A percentile compares a stretch with the other conserved stretches of the same genome.
Conservation (phyloP, 805 yeast genomes). For the Kluyveromyces aestuarii region DNA sequence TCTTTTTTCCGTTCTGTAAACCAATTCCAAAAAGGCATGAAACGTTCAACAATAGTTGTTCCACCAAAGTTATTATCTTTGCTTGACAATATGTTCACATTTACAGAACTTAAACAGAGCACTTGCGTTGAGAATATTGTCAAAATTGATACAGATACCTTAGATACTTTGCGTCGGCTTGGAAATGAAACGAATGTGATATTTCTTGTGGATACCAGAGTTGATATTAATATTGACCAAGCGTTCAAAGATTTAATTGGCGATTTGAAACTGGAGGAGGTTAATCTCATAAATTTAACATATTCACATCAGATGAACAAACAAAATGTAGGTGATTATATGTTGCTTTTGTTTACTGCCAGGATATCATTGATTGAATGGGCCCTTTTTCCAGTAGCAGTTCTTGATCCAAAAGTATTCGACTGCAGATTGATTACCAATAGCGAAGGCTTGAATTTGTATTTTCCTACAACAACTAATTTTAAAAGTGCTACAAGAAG, state of each 20-base stretch:
- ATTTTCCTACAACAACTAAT: constrained; percentile 13
- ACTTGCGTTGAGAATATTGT: constrained; percentile 23
- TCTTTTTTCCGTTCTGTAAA: constrained; percentile 8
- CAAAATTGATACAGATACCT: constrained; percentile 14
- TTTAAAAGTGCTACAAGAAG: constrained; percentile 18
- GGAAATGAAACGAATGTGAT: constrained; percentile 10
- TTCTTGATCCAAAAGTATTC: constrained; percentile 20
- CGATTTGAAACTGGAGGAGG: background rate
- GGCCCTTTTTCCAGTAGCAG: constrained; percentile 20
- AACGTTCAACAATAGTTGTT: constrained; percentile 13
- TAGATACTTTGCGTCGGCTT: constrained; percentile 10
- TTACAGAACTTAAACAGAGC: constrained; percentile 18
- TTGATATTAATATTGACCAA: constrained; percentile 12
- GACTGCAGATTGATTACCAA: constrained; percentile 17
- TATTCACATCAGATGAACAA: constrained; percentile 1
- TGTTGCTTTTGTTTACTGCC: background rate
- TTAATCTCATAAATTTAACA: constrained; percentile 7
- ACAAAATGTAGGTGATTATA: background rate
- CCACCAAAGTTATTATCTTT: constrained; percentile 15
- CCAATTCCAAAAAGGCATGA: background rate
- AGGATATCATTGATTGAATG: constrained; percentile 12
- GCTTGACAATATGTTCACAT: constrained; percentile 18
- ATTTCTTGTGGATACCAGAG: constrained; percentile 20
- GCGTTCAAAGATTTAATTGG: constrained; percentile 5
- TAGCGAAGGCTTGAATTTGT: constrained; percentile 18